Base-by-base conservation (phyloP, 116 monocot genomes). In the Zostera marina region DNA sequence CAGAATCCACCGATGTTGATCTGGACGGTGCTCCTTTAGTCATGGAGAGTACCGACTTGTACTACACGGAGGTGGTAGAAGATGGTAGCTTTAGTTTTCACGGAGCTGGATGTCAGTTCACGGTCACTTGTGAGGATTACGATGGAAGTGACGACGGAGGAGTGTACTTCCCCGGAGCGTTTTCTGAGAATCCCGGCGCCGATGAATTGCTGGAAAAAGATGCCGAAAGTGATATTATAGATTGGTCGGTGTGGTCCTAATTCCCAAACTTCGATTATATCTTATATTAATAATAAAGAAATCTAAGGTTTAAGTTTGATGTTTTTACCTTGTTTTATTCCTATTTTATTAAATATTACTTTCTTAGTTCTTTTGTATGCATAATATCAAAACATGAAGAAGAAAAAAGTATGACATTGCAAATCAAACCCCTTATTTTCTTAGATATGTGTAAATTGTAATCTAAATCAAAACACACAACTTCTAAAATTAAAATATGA, bases 191-290 rank as follows among this genome's bases (percentile, higher is more conserved):
- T 13, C 5, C 20, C 54, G 22, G 11, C 21, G 5, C 23, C 11
- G 14, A 24, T 22, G 24, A 9, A 11, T 5, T 2, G 54, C 21
- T 7, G 22, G 54, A 26, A 9, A 13, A 54, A 2, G 54, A 54
- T 15, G 24, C 9, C 8, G 9, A 19, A 12, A 54, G 25, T 11
- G 19, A 49, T 49, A 22, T 4, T 23, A 22, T 54, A 22, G 22
- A 22, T 26, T 25, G 54, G 54, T 54, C 24, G 26, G 54, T 54
- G 54, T 54, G 54, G 54, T 7, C 54, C 5, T 54, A 54, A 32
- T 32, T 32, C n/a, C n/a, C n/a, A 32, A 32, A 32, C 32, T 1
- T 3, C 32, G 32, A 32, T 5, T 2, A 32, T 3, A 32, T 32
- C 32, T 1, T 32, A 32, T 47, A 32, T 47, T 47, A 46, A 13